Percentiles rank a stretch among this genome's conserved stretches.
Conservation (phyloP, 1,284 basidiomycete species). For the Cutaneotrichosporon daszewskae region DNA sequence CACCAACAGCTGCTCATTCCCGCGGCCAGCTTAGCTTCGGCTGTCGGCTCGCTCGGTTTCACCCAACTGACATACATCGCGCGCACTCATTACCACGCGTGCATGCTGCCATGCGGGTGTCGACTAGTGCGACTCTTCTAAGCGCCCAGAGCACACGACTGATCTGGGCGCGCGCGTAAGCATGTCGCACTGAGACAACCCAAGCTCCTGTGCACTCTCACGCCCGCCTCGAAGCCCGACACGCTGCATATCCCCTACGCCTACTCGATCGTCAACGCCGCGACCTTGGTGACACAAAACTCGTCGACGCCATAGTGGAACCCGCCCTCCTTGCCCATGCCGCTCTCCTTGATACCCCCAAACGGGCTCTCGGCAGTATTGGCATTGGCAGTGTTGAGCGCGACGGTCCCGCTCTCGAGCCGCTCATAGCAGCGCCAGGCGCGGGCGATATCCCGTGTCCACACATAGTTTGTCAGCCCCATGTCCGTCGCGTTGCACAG, state of each 20-base stretch:
- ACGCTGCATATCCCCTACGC: neutral
- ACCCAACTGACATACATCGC: no score
- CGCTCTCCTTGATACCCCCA: constrained; percentile 57
- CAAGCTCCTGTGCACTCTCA: no score
- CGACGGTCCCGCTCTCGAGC: constrained; percentile 84
- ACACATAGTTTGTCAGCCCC: constrained; percentile 88
- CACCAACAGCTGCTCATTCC: no score
- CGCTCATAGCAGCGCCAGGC: constrained; percentile 91
- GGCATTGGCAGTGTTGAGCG: constrained; percentile 66
- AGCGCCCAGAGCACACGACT: no score
- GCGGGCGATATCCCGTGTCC: constrained; percentile 73
- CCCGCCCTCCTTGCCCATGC: constrained; percentile 24
- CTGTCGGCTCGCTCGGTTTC: no score
- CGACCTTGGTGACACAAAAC: constrained; percentile 16
- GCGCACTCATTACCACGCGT: no score
- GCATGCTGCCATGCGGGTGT: no score
- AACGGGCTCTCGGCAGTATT: constrained; percentile 77
- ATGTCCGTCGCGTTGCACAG: constrained; percentile 74
- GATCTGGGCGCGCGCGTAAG: no score
- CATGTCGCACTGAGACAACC: no score
- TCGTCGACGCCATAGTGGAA: constrained; percentile 18
- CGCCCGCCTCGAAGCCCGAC: no score
- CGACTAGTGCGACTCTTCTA: no score
- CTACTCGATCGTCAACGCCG: constrained; percentile 6
- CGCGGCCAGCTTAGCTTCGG: no score